Evolutionary conservation across 108 stramenopile genomes (phyloP), one percentile per base, ranked within the genome.

Genomic region (Seminavis robusta): DNA sequence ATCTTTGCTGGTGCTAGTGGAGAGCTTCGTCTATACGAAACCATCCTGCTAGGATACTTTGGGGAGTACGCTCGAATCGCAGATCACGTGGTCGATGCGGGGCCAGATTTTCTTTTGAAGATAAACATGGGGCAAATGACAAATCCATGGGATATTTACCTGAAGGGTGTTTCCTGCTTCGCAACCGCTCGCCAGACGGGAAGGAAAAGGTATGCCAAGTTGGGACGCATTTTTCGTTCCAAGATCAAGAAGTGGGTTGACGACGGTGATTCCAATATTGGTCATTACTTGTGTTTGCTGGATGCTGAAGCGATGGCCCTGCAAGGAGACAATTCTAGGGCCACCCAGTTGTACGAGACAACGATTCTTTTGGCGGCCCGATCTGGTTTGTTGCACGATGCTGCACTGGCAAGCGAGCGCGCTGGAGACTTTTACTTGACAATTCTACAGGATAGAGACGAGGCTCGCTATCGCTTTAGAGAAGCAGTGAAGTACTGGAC

Each of bases 151-250:
- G 47, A 61, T 15, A 31, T 36, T 2, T 61, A 39, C 27, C 25
- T 31, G 2, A 26, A 28, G 13, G 47, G 59, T 2, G 23, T 61
- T 13, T 27, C 59, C 8, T 46, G 45, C 15, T 61, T 24, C 39
- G 59, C 59, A 19, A 37, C 40, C 23, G 59, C 59, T 25, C 59
- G 59, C 3, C 24, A 49, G 19, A 49, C 59, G 15, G 43, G 39
- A 17, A 25, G 33, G 19, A 3, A 21, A 17, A 59, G 47, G 20
- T 59, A 59, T 30, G 10, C 10, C 3, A 9, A 16, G 3, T 31
- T 15, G 6, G 58, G 32, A 15, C 5, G 19, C 3, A 42, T 39
- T 43, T 17, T 36, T 8, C 23, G 25, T 9, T 15, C 23, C 23
- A 23, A 49, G 8, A n/a, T 36, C 13, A 36, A 36, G 33, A 11